phyloP scores from a whole-genome alignment of 106 monocot species.

The Dioscorea dumetorum region DNA sequence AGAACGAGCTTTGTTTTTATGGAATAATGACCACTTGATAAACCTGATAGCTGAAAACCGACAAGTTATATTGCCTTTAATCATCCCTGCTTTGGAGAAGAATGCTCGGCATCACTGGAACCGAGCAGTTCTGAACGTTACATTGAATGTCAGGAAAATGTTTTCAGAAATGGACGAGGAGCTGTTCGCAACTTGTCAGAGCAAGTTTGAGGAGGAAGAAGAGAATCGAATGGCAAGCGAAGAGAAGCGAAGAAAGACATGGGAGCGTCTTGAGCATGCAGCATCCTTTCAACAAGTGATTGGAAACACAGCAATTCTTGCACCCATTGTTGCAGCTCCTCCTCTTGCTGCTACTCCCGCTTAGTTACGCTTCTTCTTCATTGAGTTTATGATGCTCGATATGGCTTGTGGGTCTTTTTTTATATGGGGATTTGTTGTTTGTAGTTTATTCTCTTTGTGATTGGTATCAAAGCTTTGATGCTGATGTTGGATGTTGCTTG shows the following conservation, averaged over 20 bases:
- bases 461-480: no score
- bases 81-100: slow-evolving; percentile 39
- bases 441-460: no score
- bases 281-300: slow-evolving; percentile 25
- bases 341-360: slow-evolving; percentile 1
- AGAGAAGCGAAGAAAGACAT: slow-evolving; percentile 36
- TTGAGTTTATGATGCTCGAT: no score
- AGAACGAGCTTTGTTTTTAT: slow-evolving; percentile 38
- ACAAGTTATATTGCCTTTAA: slow-evolving; percentile 30
- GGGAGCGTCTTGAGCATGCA: slow-evolving; percentile 40
- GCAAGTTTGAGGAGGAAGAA: slow-evolving; percentile 38
- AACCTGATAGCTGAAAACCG: slow-evolving; percentile 30
- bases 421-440: no score
- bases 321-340: slow-evolving; percentile 15
- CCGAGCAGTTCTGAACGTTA: slow-evolving; percentile 43
- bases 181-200: slow-evolving; percentile 30
- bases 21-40: slow-evolving; percentile 43
- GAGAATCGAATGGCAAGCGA: slow-evolving; percentile 20
- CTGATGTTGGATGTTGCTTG: no score
- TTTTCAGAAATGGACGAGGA: slow-evolving; percentile 39
- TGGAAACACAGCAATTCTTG: slow-evolving; percentile 12
- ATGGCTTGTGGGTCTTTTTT: no score
- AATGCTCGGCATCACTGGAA: slow-evolving; percentile 38
- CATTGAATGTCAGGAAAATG: slow-evolving; percentile 34
- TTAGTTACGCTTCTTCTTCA: neutral